Evolutionary conservation across 345 rosid genomes (phyloP).

Genomic region (Barbarea vulgaris): DNA sequence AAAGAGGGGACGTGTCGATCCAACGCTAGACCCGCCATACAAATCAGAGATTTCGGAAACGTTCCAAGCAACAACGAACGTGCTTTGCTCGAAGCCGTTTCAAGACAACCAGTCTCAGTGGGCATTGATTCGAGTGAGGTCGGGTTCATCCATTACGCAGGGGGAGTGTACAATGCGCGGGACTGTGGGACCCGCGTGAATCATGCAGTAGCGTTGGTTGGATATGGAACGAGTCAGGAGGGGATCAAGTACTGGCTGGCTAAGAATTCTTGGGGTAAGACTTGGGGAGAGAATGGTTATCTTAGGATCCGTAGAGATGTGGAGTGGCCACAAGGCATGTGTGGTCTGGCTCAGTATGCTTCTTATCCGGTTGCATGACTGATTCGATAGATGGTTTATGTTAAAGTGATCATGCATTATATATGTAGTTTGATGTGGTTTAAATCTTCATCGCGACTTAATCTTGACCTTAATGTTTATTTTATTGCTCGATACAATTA

Average conservation of each 20-base stretch:
- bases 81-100: slow-evolving; percentile 53
- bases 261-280: slow-evolving; percentile 67
- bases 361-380: slow-evolving; percentile 44
- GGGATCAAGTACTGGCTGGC: slow-evolving; percentile 59
- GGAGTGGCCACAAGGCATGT: slow-evolving; percentile 50
- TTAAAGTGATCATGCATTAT: background rate
- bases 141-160: slow-evolving; percentile 42
- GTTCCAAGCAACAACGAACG: slow-evolving; percentile 51
- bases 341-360: slow-evolving; percentile 52
- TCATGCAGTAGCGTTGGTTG: slow-evolving; percentile 58
- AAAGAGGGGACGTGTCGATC: slow-evolving; percentile 43
- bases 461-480: no score
- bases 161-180: slow-evolving; percentile 47
- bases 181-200: slow-evolving; percentile 44
- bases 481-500: no score
- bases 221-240: slow-evolving; percentile 49
- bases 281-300: slow-evolving; percentile 64
- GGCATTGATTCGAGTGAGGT: slow-evolving; percentile 36
- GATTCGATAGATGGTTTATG: background rate
- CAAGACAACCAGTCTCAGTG: slow-evolving; percentile 59
- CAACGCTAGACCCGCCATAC: slow-evolving; percentile 28
- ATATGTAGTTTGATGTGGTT: background rate
- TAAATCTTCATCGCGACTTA: no score
- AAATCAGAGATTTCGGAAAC: slow-evolving; percentile 42
- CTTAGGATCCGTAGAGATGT: slow-evolving; percentile 53